Conservation (phyloP, 371 early-diverging fungal species). For the Lichtheimia corymbifera region DNA sequence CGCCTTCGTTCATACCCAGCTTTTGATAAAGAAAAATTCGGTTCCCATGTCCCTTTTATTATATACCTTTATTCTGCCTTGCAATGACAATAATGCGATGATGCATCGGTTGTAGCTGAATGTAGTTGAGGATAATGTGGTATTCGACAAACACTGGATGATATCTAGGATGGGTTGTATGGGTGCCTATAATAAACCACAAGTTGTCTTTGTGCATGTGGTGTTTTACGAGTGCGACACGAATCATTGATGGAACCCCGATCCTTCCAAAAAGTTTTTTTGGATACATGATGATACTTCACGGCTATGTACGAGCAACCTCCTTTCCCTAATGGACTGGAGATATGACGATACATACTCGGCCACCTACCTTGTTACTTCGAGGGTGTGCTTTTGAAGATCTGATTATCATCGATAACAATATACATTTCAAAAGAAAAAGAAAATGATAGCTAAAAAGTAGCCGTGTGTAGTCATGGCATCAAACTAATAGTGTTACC, state of each 20-base stretch:
- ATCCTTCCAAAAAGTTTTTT: constrained; percentile 16
- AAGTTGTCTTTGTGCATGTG: background rate
- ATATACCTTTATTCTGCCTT: no score
- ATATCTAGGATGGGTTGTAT: no score
- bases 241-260: background rate
- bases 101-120: no score
- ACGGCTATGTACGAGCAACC: constrained; percentile 8
- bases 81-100: no score
- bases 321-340: constrained; percentile 6
- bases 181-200: constrained; percentile 1
- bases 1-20: background rate
- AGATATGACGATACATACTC: constrained; percentile 17
- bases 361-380: constrained; percentile 20
- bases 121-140: no score
- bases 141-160: no score
- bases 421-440: background rate
- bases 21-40: no score
- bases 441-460: background rate
- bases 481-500: no score
- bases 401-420: constrained; percentile 3
- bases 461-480: no score
- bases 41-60: no score
- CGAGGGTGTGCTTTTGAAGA: constrained; percentile 12
- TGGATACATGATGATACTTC: constrained; percentile 19
- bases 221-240: background rate